Base-by-base conservation (phyloP, 805 yeast species). In the Scheffersomyces lignosus region DNA sequence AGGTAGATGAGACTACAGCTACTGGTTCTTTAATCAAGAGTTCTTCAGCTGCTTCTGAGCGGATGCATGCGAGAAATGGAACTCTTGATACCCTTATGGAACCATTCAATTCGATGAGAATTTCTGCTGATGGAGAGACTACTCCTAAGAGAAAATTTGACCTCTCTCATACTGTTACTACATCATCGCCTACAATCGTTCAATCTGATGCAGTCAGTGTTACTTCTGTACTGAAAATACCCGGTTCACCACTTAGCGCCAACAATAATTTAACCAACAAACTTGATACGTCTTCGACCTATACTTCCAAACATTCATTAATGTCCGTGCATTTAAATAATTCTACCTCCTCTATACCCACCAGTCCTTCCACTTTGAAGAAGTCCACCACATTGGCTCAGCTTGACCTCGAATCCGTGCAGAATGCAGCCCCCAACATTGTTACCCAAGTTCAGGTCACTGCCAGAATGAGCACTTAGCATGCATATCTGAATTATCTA, bases 361-460 rank as follows among this genome's bases (percentile, higher is more conserved):
- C 53, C 3, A 52, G 54, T 9, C 44, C 54, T 3, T 43, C 55
- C 4, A 54, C 52, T 3, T 32, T 66, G 23, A 64, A 50, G 37
- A 56, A 63, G 33, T 61, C 70, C 7, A 48, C 59, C 12, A 64
- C 71, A 1, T 41, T 64, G 36, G 48, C 51, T 5, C 55, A 62
- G 34, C 38, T 62, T 13, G 68, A 63, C 24, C 37, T 61, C 18
- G 66, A 60, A 18, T 34, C 57, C 8, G 31, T 57, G n/a, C 43
- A 49, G 16, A 33, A 40, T 5, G 50, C 58, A 8, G 64, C 72
- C 3, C 71, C 72, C 2, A 65, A 55, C 37, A 62, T 67, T 4
- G 56, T 69, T 8, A 64, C 73, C 0, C 69, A 65, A 6, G 62
- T 69, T 8, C 74, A 66, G 37, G 74, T 68, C 7, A 63, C 69